Percentiles rank a stretch among this genome's conserved stretches.
These are phyloP conservation scores for Pseudoturritis turrita DNA, from an alignment of 345 rosid genomes.

Conservation along the genomic window DNA sequence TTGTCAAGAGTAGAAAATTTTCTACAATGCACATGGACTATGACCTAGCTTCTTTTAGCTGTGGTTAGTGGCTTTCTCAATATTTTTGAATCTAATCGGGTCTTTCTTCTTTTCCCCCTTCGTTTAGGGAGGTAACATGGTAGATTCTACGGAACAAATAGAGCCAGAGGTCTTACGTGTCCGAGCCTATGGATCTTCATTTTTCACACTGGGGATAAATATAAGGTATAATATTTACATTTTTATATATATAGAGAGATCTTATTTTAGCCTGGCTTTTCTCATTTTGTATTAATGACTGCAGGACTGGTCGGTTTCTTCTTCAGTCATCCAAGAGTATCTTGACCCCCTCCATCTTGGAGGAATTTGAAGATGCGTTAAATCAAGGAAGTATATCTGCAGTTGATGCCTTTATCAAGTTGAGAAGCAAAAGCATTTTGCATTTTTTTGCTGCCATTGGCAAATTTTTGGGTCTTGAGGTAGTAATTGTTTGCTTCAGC, in stretches of 20 bases:
- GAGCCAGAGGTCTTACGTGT: constrained; percentile 74
- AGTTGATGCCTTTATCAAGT: constrained; percentile 69
- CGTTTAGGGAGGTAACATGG: constrained; percentile 51
- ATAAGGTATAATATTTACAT: constrained; percentile 48
- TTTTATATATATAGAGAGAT: not conserved
- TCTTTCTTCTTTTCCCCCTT: not conserved
- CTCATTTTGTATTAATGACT: constrained; percentile 16
- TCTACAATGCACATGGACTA: not conserved
- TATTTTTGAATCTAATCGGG: not conserved
- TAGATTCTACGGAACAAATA: constrained; percentile 37
- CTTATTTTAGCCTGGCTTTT: not conserved
- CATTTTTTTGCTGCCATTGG: constrained; percentile 83
- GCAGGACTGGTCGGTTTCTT: constrained; percentile 89
- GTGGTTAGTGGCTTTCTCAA: not conserved
- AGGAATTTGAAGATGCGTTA: constrained; percentile 87
- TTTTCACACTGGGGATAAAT: constrained; percentile 83
- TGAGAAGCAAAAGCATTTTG: constrained; percentile 88
- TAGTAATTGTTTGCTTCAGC: constrained; percentile 19
- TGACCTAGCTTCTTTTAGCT: constrained; percentile 2
- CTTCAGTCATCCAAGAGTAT: constrained; percentile 71
- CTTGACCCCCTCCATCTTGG: constrained; percentile 46
- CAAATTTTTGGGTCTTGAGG: constrained; percentile 96
- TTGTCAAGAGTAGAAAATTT: not conserved
- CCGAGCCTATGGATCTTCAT: constrained; percentile 90
- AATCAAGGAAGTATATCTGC: constrained; percentile 83